Base-by-base conservation (phyloP, 1,284 basidiomycete genomes). In the Vanrija pseudolonga region DNA sequence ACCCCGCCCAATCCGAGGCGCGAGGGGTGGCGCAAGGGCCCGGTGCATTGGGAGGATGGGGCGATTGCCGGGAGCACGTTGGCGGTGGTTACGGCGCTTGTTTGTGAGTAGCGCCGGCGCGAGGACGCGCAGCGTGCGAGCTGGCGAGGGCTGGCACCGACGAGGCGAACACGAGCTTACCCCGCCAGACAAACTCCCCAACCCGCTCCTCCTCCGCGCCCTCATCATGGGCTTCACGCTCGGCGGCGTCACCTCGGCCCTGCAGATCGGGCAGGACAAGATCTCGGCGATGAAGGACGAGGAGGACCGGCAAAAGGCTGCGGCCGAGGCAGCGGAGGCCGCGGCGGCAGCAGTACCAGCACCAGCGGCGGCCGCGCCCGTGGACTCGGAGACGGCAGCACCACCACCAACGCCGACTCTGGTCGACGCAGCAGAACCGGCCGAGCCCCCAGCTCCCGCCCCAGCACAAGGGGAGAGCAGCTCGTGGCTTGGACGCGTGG, bases 41-140 rank as follows among this genome's bases (percentile, higher is more conserved):
- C 59, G 4, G 60, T 65, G 15, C 59, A 62, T 23, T 65, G 63
- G 64, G 62, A 66, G 41, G 75, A 77, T 55, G 75, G 75, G 0
- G 65, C 64, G 3, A 52, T 69, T 1, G 70, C 75, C 0, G 75
- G 74, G 1, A 60, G 57, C 9, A 7, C 71, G 6, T 51, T 76
- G 46, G 72, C 66, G 18, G 36, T 60, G 4, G 59, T 61, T 15
- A 62, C 69, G 0, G 70, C 72, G 0, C 37, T 63, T 11, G 45
- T 56, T 6, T 72, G 74, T 77, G 52, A 64, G 73, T 72, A 9
- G 17, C 9, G 5, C 2, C 18, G n/a, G 20, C 6, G 9, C 39
- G 24, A 50, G 24, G 15, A 5, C 19, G 9, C 22, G n/a, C 6
- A 22, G 18, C 24, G 38, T 4, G 15, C 14, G 18, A 32, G 23